Percentiles rank a stretch among this genome's conserved stretches.
phyloP scores from a whole-genome alignment of 2,329 filamentous ascomycete species.

The Microsporum ferrugineum region DNA sequence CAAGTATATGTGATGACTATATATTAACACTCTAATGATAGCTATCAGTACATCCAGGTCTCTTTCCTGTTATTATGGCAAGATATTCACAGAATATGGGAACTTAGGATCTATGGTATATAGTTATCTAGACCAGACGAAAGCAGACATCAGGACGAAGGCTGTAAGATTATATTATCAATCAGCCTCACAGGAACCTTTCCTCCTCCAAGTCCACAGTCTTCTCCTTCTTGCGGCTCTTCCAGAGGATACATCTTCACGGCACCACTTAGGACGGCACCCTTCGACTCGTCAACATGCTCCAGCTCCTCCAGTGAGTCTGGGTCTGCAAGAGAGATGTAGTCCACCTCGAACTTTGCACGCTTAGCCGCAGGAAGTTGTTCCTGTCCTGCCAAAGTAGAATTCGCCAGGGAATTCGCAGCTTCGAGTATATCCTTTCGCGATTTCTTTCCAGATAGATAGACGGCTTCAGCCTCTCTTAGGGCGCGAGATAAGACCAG shows the following conservation, averaged over 20 bases:
- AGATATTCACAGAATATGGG: neutral
- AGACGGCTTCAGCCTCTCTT: conserved; percentile 56
- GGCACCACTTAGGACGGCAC: conserved; percentile 79
- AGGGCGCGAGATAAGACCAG: conserved; percentile 62
- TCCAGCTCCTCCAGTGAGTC: conserved; percentile 70
- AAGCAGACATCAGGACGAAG: conserved; percentile 13
- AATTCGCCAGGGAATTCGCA: conserved; percentile 50
- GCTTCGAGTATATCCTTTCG: conserved; percentile 60
- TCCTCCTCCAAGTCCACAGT: conserved; percentile 56
- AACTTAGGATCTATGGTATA: neutral
- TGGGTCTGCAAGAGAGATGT: conserved; percentile 81
- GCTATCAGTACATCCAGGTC: neutral
- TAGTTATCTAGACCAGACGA: neutral
- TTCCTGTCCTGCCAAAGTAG: conserved; percentile 50
- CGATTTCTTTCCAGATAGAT: conserved; percentile 42
- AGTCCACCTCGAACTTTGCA: conserved; percentile 72
- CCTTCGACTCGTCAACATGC: conserved; percentile 54
- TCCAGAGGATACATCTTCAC: conserved; percentile 81
- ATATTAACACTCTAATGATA: neutral
- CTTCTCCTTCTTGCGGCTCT: conserved; percentile 56
- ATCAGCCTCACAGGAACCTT: conserved; percentile 75
- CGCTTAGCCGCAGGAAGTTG: conserved; percentile 48
- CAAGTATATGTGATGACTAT: neutral
- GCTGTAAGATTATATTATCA: conserved; percentile 71
- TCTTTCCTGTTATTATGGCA: neutral